Conservation (phyloP, 306 rosid genomes). For the Vigna angularis region DNA sequence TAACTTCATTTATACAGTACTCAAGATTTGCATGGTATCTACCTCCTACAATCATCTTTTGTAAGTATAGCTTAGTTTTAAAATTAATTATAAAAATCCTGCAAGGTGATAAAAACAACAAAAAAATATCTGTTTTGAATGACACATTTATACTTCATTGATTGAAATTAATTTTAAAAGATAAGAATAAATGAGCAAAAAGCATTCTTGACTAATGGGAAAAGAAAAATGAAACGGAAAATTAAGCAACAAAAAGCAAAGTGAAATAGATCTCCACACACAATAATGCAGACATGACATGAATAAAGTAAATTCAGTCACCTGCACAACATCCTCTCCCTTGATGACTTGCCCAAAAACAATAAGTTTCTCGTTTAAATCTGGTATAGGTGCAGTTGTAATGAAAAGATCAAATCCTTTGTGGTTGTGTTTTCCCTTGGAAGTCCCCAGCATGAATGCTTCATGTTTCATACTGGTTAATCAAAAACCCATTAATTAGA, state of each 20-base stretch:
- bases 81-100: conserved; percentile 7
- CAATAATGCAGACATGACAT: conserved; percentile 2
- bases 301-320: conserved; percentile 43
- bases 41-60: conserved; percentile 5
- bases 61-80: not conserved
- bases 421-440: conserved; percentile 68
- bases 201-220: not conserved
- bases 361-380: conserved; percentile 80
- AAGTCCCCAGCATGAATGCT: conserved; percentile 93
- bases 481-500: conserved; percentile 33
- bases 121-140: conserved; percentile 13
- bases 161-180: not conserved
- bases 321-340: conserved; percentile 99
- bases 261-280: conserved; percentile 22
- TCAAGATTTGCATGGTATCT: not conserved
- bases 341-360: conserved; percentile 90
- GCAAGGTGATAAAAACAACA: not conserved
- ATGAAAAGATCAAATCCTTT: conserved; percentile 89
- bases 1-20: not conserved
- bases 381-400: conserved; percentile 98
- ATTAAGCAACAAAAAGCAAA: conserved; percentile 3
- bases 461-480: conserved; percentile 82
- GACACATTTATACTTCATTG: not conserved
- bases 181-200: not conserved
- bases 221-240: not conserved